Conservation (phyloP, 2,329 filamentous ascomycete genomes). For the Colletotrichum lentis region DNA sequence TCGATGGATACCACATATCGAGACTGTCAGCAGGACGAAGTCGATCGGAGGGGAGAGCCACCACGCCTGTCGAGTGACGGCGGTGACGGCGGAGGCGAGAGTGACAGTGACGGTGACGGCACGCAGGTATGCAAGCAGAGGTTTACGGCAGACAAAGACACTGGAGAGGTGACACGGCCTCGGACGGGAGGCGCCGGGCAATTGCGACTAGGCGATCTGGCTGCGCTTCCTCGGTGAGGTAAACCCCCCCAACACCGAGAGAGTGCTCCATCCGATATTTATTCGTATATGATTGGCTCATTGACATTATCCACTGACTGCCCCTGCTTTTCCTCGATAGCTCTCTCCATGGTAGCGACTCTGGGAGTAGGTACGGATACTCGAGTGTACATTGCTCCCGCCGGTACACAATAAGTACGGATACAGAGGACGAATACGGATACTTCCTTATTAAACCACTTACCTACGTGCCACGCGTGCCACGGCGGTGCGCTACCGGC, state of each 20-base stretch:
- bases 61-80: slow-evolving; percentile 9
- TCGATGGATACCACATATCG: background rate
- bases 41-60: background rate
- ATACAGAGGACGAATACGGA: too few species aligned
- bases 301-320: too few species aligned
- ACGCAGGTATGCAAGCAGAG: background rate
- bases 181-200: slow-evolving; percentile 25
- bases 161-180: background rate
- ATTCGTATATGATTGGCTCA: background rate
- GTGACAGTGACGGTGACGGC: slow-evolving; percentile 22
- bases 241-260: background rate
- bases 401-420: background rate
- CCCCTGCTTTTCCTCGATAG: background rate
- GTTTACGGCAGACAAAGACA: slow-evolving; percentile 4
- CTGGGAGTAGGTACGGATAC: too few species aligned
- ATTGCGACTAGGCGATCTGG: background rate
- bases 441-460: background rate
- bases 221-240: background rate
- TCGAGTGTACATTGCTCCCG: too few species aligned
- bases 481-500: background rate
- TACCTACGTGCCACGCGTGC: background rate
- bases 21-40: background rate
- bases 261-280: background rate
- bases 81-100: slow-evolving; percentile 17
- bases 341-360: too few species aligned